phyloP scores from a whole-genome alignment of 1,284 basidiomycete genomes.

The Malassezia sympodialis region DNA sequence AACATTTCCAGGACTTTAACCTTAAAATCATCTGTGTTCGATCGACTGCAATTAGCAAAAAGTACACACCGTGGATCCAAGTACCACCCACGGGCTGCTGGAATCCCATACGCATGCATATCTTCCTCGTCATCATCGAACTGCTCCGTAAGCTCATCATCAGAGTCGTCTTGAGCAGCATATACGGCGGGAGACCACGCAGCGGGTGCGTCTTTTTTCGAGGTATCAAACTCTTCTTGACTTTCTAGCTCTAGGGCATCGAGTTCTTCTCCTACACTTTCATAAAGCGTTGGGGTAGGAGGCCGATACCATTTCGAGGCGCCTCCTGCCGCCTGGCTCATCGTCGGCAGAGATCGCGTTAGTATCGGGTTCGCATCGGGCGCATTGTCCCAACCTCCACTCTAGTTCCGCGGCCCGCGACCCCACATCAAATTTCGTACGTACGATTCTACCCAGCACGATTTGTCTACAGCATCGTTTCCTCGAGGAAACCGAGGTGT shows the following conservation, averaged over 20 bases:
- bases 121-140: slow-evolving; percentile 43
- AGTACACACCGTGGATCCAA: slow-evolving; percentile 27
- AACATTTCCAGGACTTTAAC: slow-evolving; percentile 32
- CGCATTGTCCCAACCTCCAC: not conserved
- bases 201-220: not conserved
- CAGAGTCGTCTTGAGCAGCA: slow-evolving; percentile 15
- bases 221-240: not conserved
- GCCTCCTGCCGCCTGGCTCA: not conserved
- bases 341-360: not conserved
- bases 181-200: slow-evolving; percentile 8
- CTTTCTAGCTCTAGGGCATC: slow-evolving; percentile 9
- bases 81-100: slow-evolving; percentile 38
- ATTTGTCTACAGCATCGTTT: slow-evolving; percentile 15
- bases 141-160: slow-evolving; percentile 23
- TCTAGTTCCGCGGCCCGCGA: no score
- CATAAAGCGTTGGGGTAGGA: slow-evolving; percentile 9
- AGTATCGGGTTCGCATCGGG: not conserved
- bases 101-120: slow-evolving; percentile 46
- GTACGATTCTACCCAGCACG: not conserved
- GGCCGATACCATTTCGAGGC: slow-evolving; percentile 14
- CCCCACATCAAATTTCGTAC: not conserved
- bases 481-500: slow-evolving; percentile 11
- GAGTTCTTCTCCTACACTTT: slow-evolving; percentile 10
- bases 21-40: slow-evolving; percentile 30
- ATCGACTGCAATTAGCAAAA: slow-evolving; percentile 11